phyloP scores from a whole-genome alignment of 2,329 filamentous ascomycete species.

The Exophiala aquamarina region DNA sequence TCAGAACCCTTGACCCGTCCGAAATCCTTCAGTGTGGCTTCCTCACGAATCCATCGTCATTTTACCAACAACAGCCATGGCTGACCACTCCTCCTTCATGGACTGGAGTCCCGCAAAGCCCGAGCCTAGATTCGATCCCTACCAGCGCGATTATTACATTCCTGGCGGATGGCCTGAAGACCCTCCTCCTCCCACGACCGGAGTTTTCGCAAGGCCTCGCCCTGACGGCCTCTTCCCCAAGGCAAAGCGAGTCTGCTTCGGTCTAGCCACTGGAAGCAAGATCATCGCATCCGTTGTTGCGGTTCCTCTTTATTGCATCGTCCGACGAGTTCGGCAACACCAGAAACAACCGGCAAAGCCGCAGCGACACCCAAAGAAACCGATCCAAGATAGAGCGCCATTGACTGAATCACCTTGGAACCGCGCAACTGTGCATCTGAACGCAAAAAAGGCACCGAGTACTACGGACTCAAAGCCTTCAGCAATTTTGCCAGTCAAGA shows the following conservation, averaged over 20 bases:
- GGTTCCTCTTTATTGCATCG: slow-evolving; percentile 17
- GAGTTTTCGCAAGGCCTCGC: slow-evolving; percentile 13
- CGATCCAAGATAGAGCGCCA: background rate
- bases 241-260: slow-evolving; percentile 19
- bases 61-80: slow-evolving; percentile 18
- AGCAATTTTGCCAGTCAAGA: too few relatives aligned
- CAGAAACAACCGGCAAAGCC: slow-evolving; percentile 5
- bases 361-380: slow-evolving; percentile 1
- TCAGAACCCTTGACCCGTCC: too few relatives aligned
- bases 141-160: slow-evolving; percentile 14
- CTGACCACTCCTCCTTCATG: slow-evolving; percentile 24
- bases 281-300: slow-evolving; percentile 6
- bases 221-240: slow-evolving; percentile 6
- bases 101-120: slow-evolving; percentile 24
- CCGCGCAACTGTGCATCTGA: slow-evolving; percentile 5
- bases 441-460: background rate
- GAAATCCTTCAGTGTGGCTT: slow-evolving; percentile 1
- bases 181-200: slow-evolving; percentile 9
- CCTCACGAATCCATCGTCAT: background rate
- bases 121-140: slow-evolving; percentile 15
- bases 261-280: slow-evolving; percentile 7
- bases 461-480: too few relatives aligned
- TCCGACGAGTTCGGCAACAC: slow-evolving; percentile 13
- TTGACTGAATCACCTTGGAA: slow-evolving; percentile 15
- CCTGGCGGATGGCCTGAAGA: slow-evolving; percentile 22